Conservation (phyloP, 495 filamentous ascomycete species). For the Penicillium soppii region DNA sequence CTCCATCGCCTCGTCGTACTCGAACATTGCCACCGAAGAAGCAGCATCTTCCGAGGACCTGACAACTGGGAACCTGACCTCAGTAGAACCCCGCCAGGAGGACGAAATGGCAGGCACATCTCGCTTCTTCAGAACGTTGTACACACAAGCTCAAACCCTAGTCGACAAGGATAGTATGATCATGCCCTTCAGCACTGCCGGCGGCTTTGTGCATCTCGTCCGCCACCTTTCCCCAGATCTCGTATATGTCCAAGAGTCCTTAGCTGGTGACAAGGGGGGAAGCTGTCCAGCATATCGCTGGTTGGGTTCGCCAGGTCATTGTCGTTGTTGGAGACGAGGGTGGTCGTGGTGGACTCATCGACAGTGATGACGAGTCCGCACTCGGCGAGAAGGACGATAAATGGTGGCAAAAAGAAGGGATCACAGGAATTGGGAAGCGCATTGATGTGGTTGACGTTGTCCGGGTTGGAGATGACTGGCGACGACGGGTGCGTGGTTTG, state of each 20-base stretch:
- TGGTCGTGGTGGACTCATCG: slow-evolving; percentile 80
- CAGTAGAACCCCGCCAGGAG: slow-evolving; percentile 43
- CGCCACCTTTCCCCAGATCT: slow-evolving; percentile 78
- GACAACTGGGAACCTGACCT: slow-evolving; percentile 50
- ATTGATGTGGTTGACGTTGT: slow-evolving; percentile 81
- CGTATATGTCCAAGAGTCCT: slow-evolving; percentile 80
- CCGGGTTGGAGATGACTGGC: slow-evolving; percentile 80
- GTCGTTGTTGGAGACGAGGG: slow-evolving; percentile 83
- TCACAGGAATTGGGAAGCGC: slow-evolving; percentile 80
- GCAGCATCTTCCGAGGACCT: slow-evolving; percentile 67
- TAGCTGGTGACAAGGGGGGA: slow-evolving; percentile 71
- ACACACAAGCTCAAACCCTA: slow-evolving; percentile 69
- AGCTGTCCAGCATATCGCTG: slow-evolving; percentile 66
- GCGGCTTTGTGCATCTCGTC: slow-evolving; percentile 78
- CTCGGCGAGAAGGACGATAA: slow-evolving; percentile 56
- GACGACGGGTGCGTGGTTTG: slow-evolving; percentile 65
- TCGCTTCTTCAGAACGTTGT: slow-evolving; percentile 70
- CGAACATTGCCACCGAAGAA: slow-evolving; percentile 78
- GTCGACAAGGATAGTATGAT: slow-evolving; percentile 83
- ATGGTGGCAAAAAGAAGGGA: slow-evolving; percentile 83
- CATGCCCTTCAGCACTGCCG: slow-evolving; percentile 77
- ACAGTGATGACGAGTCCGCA: slow-evolving; percentile 79
- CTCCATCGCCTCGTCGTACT: slow-evolving; percentile 83
- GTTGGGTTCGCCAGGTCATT: slow-evolving; percentile 81
- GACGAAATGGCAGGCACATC: slow-evolving; percentile 37